A percentile compares a stretch with the other conserved stretches of the same genome.
These are phyloP conservation scores for Perilla frutescens DNA, from an alignment of 257 asterid genomes.

Conservation along the genomic window DNA sequence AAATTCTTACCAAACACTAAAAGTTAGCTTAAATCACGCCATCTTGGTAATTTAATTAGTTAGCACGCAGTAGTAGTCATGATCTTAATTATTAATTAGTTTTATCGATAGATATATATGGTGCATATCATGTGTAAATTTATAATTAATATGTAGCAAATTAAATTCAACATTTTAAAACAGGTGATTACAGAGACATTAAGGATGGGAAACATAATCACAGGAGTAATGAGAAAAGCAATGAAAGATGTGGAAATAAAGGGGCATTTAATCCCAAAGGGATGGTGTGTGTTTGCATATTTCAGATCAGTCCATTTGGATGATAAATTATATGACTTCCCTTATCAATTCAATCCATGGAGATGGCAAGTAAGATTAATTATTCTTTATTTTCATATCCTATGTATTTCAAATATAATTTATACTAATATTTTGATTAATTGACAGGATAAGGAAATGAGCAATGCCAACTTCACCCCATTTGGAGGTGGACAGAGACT, in stretches of 20 bases:
- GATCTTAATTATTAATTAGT: too few species aligned
- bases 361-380: slow-evolving; percentile 85
- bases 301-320: slow-evolving; percentile 94
- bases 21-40: slow-evolving; percentile 26
- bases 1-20: background rate
- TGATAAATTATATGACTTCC: slow-evolving; percentile 59
- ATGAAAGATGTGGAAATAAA: slow-evolving; percentile 84
- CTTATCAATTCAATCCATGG: slow-evolving; percentile 85
- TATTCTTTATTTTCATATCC: too few species aligned
- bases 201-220: slow-evolving; percentile 84
- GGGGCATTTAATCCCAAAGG: slow-evolving; percentile 78
- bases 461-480: slow-evolving; percentile 69
- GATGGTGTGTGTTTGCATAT: slow-evolving; percentile 80
- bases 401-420: too few species aligned
- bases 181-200: slow-evolving; percentile 89
- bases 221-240: slow-evolving; percentile 90
- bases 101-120: background rate
- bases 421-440: too few species aligned
- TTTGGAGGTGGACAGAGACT: slow-evolving; percentile 96
- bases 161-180: too few species aligned
- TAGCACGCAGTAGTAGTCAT: too few species aligned
- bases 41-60: background rate
- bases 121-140: background rate
- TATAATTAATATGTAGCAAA: background rate
- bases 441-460: slow-evolving; percentile 59